These are phyloP conservation scores for Penicillium nordicum DNA, from an alignment of 2,329 filamentous ascomycete species.

Conservation along the genomic window DNA sequence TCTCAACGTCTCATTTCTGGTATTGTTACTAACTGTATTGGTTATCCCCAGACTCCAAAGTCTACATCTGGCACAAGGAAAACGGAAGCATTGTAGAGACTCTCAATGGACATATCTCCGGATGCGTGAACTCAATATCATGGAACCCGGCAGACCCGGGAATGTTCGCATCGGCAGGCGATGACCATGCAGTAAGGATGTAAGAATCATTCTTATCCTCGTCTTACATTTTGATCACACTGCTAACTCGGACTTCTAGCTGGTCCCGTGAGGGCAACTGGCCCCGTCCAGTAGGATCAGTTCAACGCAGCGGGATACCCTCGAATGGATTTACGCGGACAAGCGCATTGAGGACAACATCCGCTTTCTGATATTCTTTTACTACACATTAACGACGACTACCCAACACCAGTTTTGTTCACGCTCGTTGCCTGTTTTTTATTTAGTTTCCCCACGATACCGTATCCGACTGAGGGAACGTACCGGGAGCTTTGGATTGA, in stretches of 20 bases:
- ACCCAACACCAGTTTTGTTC: not conserved
- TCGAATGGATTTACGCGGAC: conserved; percentile 39
- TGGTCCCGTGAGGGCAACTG: conserved; percentile 37
- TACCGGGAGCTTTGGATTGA: conserved; percentile 14
- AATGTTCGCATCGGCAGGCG: conserved; percentile 87
- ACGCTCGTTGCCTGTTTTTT: not conserved
- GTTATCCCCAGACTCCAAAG: conserved; percentile 54
- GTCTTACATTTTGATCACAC: not conserved
- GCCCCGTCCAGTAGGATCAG: conserved; percentile 22
- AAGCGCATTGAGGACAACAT: conserved; percentile 43
- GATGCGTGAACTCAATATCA: conserved; percentile 78
- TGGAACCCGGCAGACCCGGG: conserved; percentile 83
- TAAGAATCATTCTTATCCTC: conserved; percentile 49
- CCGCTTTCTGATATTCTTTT: conserved; percentile 25
- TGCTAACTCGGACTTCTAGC: conserved; percentile 20
- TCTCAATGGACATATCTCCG: conserved; percentile 68
- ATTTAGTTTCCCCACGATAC: not conserved
- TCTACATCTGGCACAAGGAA: conserved; percentile 89
- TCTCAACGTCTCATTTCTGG: not conserved
- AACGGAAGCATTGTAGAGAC: conserved; percentile 73
- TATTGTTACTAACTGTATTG: conserved; percentile 23
- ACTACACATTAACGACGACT: not conserved
- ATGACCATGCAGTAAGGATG: conserved; percentile 83
- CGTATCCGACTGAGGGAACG: not conserved
- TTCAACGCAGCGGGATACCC: conserved; percentile 29